These are phyloP conservation scores for Globisporangium perplexum DNA, from an alignment of 352 stramenopile species.

Conservation along the genomic window DNA sequence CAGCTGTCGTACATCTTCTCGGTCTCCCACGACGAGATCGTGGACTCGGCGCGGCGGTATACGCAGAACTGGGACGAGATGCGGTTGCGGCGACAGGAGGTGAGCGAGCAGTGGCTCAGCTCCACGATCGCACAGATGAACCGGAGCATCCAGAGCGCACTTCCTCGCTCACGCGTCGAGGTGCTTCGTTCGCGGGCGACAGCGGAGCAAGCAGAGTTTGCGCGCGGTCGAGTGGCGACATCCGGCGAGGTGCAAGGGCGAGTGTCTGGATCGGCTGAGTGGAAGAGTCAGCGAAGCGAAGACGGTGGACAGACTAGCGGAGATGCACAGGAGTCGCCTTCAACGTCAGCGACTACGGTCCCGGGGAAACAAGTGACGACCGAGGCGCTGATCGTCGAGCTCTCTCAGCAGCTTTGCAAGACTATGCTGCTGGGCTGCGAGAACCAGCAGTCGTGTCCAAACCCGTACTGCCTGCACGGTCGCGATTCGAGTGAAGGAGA, in stretches of 20 bases:
- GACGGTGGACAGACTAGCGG: conserved; percentile 20
- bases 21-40: conserved; percentile 82
- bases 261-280: conserved; percentile 74
- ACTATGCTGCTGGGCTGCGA: conserved; percentile 43
- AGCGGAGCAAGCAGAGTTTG: conserved; percentile 46
- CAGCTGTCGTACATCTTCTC: conserved; percentile 92
- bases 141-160: conserved; percentile 16
- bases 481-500: background rate
- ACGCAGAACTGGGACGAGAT: conserved; percentile 68
- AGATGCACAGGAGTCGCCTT: background rate
- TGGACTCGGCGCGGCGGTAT: conserved; percentile 86
- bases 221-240: conserved; percentile 20
- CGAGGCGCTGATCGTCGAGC: conserved; percentile 13
- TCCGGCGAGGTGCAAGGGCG: conserved; percentile 55
- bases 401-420: conserved; percentile 39
- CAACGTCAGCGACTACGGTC: background rate
- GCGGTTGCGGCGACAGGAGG: conserved; percentile 49
- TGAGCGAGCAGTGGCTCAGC: conserved; percentile 59
- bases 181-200: conserved; percentile 30
- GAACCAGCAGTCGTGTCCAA: conserved; percentile 23
- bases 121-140: conserved; percentile 56
- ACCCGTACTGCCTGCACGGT: conserved; percentile 34
- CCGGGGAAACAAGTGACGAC: background rate
- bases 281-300: conserved; percentile 69
- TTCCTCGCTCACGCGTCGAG: conserved; percentile 23